Evolutionary conservation across 306 rosid genomes (phyloP).

Genomic region (Bauhinia variegata): DNA sequence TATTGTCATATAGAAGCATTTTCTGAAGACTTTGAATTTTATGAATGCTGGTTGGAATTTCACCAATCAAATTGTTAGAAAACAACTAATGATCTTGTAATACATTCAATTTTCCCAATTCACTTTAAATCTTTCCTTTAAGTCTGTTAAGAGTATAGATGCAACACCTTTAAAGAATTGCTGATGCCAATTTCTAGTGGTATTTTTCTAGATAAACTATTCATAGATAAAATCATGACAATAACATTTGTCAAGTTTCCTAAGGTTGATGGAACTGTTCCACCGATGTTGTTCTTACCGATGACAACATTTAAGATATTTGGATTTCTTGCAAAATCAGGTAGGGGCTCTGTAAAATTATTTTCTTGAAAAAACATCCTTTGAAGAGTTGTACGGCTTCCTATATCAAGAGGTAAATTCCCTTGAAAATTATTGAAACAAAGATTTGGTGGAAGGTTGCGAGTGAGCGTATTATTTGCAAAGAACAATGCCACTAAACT

Average conservation of each 20-base stretch:
- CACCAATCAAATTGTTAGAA: too few relatives aligned
- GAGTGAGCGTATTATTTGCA: constrained; percentile 59
- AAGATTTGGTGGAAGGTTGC: constrained; percentile 73
- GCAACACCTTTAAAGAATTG: too few relatives aligned
- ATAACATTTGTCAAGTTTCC: constrained; percentile 61
- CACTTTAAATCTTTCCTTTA: too few relatives aligned
- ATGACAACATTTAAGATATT: constrained; percentile 52
- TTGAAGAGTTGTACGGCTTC: constrained; percentile 64
- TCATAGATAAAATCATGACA: constrained; percentile 52
- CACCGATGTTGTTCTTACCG: constrained; percentile 56
- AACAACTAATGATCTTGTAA: too few relatives aligned
- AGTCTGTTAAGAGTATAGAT: too few relatives aligned
- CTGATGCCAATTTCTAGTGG: too few relatives aligned
- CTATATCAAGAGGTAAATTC: constrained; percentile 62
- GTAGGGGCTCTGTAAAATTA: constrained; percentile 62
- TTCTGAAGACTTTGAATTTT: too few relatives aligned
- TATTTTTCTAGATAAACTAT: too few relatives aligned
- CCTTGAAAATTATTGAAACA: constrained; percentile 75
- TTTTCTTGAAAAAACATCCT: constrained; percentile 65
- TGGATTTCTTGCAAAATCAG: constrained; percentile 47
- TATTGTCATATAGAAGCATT: too few relatives aligned
- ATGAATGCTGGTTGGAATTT: too few relatives aligned
- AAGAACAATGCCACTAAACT: constrained; percentile 65
- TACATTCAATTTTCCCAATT: too few relatives aligned
- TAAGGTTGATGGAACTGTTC: constrained; percentile 67